Evolutionary conservation across 805 yeast species (phyloP), one percentile per base, ranked within the genome.

Genomic region (Metschnikowia chrysomelidarum): DNA sequence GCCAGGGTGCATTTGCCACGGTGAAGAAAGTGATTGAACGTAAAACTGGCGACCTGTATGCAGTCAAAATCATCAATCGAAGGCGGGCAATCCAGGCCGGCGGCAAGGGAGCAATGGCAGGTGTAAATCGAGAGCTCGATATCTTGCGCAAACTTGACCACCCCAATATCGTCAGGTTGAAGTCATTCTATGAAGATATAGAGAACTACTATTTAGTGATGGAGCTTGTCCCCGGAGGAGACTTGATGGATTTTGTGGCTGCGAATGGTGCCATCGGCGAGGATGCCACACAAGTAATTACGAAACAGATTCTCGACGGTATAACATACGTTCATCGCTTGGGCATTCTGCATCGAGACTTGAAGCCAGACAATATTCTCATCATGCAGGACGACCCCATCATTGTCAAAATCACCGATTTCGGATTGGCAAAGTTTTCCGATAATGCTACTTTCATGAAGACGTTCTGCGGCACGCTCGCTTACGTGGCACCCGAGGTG

Each of bases 1-100:
- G 98, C 1, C 93, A 87, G 50, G 98, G 98, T n/a, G 98, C 98
- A 7, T 91, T 91, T 71, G 98, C 98, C 5, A 84, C 89, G 1
- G 98, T 93, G 19, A 82, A 87, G 47, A 87, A 87, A 55, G 96
- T 94, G 4, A 78, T 89, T 1, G 93, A 88, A 52, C 73, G 97
- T 43, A 61, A 76, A 5, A 79, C 95, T 0, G 98, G 98, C 10
- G 78, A 80, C 46, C 76, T 91, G 4, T 88, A 68, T 58, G 98
- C 98, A 0, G 95, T 87, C 12, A 93, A 93, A 55, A 87, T 93
- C 41, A 89, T 93, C 23, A 80, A 82, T 36, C 80, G 89, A 50
- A 70, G 87, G 37, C 87, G 87, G 51, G 72, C 71, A 9, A 78
- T 91, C 31, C 68, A 80, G 39, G 79, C 82, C 44, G 87, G 85